Percentiles rank a stretch among this genome's conserved stretches.
Conservation (phyloP, 306 rosid species). For the Cotoneaster glaucophyllus region DNA sequence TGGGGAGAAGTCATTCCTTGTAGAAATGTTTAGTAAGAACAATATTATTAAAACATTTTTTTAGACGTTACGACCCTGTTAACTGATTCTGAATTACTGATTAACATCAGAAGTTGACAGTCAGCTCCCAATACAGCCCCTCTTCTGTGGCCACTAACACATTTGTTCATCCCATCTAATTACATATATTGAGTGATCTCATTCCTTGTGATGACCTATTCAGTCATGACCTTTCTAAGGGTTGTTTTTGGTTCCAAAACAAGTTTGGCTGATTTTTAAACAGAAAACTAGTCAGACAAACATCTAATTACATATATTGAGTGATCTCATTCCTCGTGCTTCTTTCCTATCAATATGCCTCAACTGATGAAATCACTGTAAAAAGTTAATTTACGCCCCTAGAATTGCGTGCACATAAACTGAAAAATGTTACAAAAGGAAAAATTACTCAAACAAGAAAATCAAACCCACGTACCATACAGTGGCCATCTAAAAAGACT, state of each 20-base stretch:
- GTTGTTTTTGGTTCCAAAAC: neutral
- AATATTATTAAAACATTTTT: neutral
- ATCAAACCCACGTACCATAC: conserved; percentile 48
- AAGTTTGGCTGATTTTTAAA: neutral
- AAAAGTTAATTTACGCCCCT: neutral
- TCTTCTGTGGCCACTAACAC: neutral
- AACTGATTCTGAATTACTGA: neutral
- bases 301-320: too few species aligned
- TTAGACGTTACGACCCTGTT: neutral
- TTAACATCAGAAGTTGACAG: neutral
- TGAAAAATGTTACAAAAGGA: neutral
- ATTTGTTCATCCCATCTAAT: neutral
- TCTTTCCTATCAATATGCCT: neutral
- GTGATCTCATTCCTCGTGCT: too few species aligned
- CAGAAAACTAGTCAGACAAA: neutral
- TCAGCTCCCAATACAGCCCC: neutral
- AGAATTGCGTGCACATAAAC: neutral
- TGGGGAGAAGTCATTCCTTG: neutral
- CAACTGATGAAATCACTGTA: neutral
- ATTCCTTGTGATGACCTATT: neutral
- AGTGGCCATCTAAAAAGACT: conserved; percentile 90
- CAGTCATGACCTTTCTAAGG: neutral
- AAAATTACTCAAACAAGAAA: neutral
- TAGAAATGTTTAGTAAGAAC: neutral
- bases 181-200: neutral